These are phyloP conservation scores for Mycena haematopus DNA, from an alignment of 768 basidiomycete genomes.

Conservation along the genomic window DNA sequence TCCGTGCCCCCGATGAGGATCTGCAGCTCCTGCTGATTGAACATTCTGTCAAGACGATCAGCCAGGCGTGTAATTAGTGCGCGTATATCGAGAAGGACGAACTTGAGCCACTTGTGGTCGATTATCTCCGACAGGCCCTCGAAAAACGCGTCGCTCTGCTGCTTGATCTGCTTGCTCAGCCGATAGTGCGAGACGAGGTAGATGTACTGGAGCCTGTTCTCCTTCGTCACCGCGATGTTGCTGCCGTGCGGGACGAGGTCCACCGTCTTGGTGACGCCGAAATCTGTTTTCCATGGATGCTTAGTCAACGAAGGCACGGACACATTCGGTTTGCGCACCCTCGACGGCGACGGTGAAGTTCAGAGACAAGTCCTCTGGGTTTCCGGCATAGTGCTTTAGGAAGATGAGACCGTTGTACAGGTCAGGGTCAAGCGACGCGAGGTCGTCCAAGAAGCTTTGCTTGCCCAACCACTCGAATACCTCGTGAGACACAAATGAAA, in stretches of 20 bases:
- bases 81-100: conserved; percentile 20
- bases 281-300: conserved; percentile 59
- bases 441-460: conserved; percentile 92
- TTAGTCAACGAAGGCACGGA: not conserved
- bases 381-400: conserved; percentile 89
- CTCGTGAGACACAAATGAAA: conserved; percentile 1
- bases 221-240: conserved; percentile 83
- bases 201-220: conserved; percentile 91
- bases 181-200: conserved; percentile 88
- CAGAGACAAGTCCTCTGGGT: conserved; percentile 86
- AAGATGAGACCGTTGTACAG: conserved; percentile 92
- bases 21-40: conserved; percentile 95
- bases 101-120: conserved; percentile 88
- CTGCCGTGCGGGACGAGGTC: conserved; percentile 85
- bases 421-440: conserved; percentile 89
- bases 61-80: not conserved
- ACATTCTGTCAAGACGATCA: conserved; percentile 66
- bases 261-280: conserved; percentile 76
- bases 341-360: conserved; percentile 90
- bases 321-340: conserved; percentile 51
- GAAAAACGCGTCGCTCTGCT: conserved; percentile 87
- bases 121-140: conserved; percentile 93
- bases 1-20: conserved; percentile 91
- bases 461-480: conserved; percentile 81
- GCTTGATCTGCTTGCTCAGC: conserved; percentile 86